Percentiles rank a stretch among this genome's conserved stretches.
These are phyloP conservation scores for Tolypocladium tundrense DNA, from an alignment of 2,329 filamentous ascomycete genomes.

Conservation along the genomic window DNA sequence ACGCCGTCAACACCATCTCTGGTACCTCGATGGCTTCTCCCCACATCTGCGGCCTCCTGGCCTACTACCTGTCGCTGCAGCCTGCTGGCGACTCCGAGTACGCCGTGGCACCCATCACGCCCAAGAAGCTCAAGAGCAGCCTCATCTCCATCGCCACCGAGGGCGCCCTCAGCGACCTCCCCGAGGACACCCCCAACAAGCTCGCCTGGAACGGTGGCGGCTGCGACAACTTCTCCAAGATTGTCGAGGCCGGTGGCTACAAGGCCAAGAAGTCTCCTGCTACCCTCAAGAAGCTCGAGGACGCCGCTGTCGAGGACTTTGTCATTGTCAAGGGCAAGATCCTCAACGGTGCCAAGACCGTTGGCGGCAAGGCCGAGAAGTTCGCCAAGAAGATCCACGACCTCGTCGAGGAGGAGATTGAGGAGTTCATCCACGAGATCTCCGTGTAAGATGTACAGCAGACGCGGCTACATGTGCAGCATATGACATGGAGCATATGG, in stretches of 20 bases:
- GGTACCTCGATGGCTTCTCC: slow-evolving; percentile 99
- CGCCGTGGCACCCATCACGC: slow-evolving; percentile 79
- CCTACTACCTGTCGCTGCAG: slow-evolving; percentile 96
- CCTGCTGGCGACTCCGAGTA: slow-evolving; percentile 84
- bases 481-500: neutral
- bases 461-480: neutral
- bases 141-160: slow-evolving; percentile 75
- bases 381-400: slow-evolving; percentile 54
- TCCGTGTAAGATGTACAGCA: neutral
- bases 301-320: slow-evolving; percentile 51
- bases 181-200: slow-evolving; percentile 79
- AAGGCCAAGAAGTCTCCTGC: slow-evolving; percentile 35
- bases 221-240: slow-evolving; percentile 79
- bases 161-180: slow-evolving; percentile 70
- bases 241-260: slow-evolving; percentile 66
- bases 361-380: slow-evolving; percentile 49
- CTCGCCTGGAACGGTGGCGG: slow-evolving; percentile 99
- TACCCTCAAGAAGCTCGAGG: slow-evolving; percentile 49
- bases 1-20: slow-evolving; percentile 97
- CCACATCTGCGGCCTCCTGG: slow-evolving; percentile 89
- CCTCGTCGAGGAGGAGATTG: slow-evolving; percentile 50
- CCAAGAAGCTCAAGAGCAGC: slow-evolving; percentile 86
- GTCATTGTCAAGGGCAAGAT: slow-evolving; percentile 46
- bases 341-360: slow-evolving; percentile 39
- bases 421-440: slow-evolving; percentile 45